phyloP scores from a whole-genome alignment of 1,284 basidiomycete species.

The Pisolithus thermaeus region DNA sequence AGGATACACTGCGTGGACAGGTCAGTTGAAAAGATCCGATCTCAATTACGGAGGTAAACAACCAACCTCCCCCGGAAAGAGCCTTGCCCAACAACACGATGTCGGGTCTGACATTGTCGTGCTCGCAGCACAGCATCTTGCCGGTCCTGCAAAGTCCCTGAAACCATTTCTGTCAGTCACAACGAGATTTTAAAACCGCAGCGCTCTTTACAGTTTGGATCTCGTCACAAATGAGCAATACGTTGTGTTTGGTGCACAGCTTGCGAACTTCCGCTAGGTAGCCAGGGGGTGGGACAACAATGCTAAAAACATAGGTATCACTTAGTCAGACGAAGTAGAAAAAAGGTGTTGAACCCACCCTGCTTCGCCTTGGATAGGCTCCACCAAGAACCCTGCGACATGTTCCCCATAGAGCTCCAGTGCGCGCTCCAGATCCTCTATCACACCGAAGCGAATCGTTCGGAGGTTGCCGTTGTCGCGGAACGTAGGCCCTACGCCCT shows the following conservation, averaged over 20 bases:
- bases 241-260: conserved; percentile 91
- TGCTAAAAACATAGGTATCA: conserved; percentile 39
- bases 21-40: conserved; percentile 9
- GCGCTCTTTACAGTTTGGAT: conserved; percentile 75
- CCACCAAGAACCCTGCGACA: conserved; percentile 91
- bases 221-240: conserved; percentile 95
- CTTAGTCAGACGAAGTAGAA: background rate
- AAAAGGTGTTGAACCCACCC: conserved; percentile 54
- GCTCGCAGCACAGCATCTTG: conserved; percentile 85
- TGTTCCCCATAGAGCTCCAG: conserved; percentile 79
- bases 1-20: conserved; percentile 69
- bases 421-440: conserved; percentile 79
- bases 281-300: conserved; percentile 87
- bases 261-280: conserved; percentile 77
- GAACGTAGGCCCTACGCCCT: conserved; percentile 78
- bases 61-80: conserved; percentile 82
- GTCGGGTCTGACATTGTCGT: conserved; percentile 88
- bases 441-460: conserved; percentile 77
- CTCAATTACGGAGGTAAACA: conserved; percentile 3
- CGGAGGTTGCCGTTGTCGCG: conserved; percentile 43
- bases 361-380: conserved; percentile 98
- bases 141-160: conserved; percentile 82
- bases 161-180: conserved; percentile 1
- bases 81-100: conserved; percentile 95
- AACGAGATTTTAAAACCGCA: background rate